Evolutionary conservation across 495 filamentous ascomycete species (phyloP), one percentile per base, ranked within the genome.

Genomic region (Jackrogersella multiformis): DNA sequence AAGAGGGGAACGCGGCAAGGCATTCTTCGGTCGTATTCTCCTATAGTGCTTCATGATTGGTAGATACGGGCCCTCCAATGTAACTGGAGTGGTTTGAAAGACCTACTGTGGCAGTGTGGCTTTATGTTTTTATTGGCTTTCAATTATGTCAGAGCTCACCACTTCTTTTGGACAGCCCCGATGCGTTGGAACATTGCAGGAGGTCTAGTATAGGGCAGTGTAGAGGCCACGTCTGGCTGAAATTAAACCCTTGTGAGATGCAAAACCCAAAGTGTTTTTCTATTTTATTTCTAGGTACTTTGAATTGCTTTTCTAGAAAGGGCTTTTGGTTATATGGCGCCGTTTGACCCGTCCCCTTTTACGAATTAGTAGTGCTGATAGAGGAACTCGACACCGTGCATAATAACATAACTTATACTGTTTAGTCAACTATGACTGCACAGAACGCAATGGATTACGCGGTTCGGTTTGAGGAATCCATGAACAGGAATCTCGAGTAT

Each of bases 401-500:
- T 26, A 52, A 13, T 16, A 35, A 8, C 13, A 24, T 4, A 2
- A 41, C 30, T 55, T 7, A 45, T n/a, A 45, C 54, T 44, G 54
- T 45, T 13, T 48, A 15, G 4, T 58, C 16, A 16, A 79, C 53
- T 2, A 77, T 53, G 54, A 7, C 42, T 28, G 10, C 32, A 49
- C 42, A 38, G 15, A 39, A 15, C 20, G 20, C 13, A 26, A 12
- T 48, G 4, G 32, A 59, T 28, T 1, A 28, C 30, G 28, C 26
- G 8, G 15, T 20, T 23, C 44, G 13, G 16, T 64, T 64, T 7
- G 60, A 64, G 28, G 41, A 30, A 56, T 64, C 60, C 26, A 52
- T 23, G 34, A 49, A 23, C 41, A 49, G 13, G 9, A 28, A 15
- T 28, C 13, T 8, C 5, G 16, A 57, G 13, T 65, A 65, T 58